Conservation (phyloP, 2,329 filamentous ascomycete species). For the Fusarium metavorans region DNA sequence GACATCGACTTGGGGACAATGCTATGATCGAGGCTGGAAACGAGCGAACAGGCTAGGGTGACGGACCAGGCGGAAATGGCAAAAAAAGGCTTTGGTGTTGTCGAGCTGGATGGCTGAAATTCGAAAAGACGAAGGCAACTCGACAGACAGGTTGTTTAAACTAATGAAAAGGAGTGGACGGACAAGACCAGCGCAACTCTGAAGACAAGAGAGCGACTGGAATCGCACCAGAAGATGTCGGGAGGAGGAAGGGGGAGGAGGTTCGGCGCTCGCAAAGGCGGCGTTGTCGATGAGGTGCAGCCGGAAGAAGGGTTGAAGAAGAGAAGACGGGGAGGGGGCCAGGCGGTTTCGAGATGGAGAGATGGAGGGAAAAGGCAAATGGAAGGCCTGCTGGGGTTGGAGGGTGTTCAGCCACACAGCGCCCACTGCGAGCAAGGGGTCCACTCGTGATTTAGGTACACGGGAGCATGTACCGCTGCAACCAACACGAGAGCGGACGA, state of each 20-base stretch:
- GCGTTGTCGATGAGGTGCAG: constrained; percentile 38
- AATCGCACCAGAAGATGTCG: constrained; percentile 63
- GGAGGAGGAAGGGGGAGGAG: constrained; percentile 41
- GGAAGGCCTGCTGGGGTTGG: constrained; percentile 30
- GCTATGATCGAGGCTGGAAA: constrained; percentile 11
- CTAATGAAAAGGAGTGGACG: constrained; percentile 67
- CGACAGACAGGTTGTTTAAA: constrained; percentile 41
- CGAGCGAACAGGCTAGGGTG: constrained; percentile 19
- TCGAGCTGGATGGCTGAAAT: constrained; percentile 38
- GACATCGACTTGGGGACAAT: constrained; percentile 17
- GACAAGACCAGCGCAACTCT: constrained; percentile 69
- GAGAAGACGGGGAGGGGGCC: constrained; percentile 40
- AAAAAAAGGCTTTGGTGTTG: constrained; percentile 29
- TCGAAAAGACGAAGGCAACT: constrained; percentile 44
- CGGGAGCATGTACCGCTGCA: constrained; percentile 29
- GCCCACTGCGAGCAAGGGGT: constrained; percentile 40
- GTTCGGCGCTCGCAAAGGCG: constrained; percentile 45
- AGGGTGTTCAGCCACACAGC: constrained; percentile 44
- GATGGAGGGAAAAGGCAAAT: constrained; percentile 43
- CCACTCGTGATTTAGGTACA: constrained; percentile 36
- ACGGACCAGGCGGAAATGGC: constrained; percentile 40
- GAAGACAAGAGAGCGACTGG: constrained; percentile 63
- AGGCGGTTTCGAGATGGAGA: constrained; percentile 46
- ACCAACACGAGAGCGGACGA: constrained; percentile 24
- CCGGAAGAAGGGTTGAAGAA: constrained; percentile 41